Conservation (phyloP, 1,284 basidiomycete species). For the Moesziomyces sp. region DNA sequence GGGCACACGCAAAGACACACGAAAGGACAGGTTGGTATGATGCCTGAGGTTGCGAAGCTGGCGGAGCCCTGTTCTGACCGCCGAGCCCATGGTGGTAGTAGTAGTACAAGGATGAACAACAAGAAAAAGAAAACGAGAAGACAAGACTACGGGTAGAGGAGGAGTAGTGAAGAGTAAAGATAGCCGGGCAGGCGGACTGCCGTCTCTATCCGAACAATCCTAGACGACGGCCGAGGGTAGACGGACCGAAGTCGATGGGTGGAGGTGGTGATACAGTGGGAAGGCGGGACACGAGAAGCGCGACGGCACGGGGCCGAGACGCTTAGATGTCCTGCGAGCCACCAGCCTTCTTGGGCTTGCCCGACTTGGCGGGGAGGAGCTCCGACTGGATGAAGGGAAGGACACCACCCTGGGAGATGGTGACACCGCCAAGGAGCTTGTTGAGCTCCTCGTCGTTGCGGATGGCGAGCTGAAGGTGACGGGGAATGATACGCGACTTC, state of each 20-base stretch:
- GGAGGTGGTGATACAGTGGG: constrained; percentile 25
- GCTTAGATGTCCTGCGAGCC: constrained; percentile 66
- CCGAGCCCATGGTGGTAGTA: constrained; percentile 57
- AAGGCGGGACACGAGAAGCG: constrained; percentile 25
- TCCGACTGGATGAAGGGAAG: constrained; percentile 90
- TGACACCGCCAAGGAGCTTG: constrained; percentile 72
- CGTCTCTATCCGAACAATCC: constrained; percentile 19
- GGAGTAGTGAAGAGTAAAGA: constrained; percentile 9
- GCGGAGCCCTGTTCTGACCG: constrained; percentile 54
- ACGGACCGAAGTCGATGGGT: constrained; percentile 5
- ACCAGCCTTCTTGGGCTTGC: constrained; percentile 69
- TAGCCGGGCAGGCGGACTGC: constrained; percentile 11
- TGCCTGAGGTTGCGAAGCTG: constrained; percentile 54
- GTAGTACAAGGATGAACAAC: constrained; percentile 59
- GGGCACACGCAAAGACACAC: not conserved
- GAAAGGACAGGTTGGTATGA: constrained; percentile 44
- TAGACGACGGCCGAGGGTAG: constrained; percentile 6
- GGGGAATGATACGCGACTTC: constrained; percentile 95
- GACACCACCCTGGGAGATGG: constrained; percentile 83
- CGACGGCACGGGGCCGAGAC: constrained; percentile 5
- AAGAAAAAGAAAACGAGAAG: constrained; percentile 35
- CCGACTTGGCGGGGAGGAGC: constrained; percentile 77
- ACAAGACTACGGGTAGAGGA: constrained; percentile 8
- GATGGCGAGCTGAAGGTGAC: constrained; percentile 91
- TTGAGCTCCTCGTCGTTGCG: constrained; percentile 92